phyloP scores from a whole-genome alignment of 257 asterid genomes.

The Ilex asprella region DNA sequence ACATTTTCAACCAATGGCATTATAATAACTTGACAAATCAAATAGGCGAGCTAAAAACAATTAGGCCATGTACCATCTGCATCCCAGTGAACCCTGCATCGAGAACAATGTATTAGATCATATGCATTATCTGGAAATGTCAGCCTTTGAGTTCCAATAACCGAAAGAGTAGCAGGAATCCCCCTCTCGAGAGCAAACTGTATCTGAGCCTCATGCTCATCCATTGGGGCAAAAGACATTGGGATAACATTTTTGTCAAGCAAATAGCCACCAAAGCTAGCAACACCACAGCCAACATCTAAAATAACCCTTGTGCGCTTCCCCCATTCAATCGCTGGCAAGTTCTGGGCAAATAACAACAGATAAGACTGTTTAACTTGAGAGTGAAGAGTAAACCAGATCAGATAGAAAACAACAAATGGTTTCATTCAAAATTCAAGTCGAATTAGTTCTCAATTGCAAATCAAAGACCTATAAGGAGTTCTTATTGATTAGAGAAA shows the following conservation, averaged over 20 bases:
- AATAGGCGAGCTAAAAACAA: slow-evolving; percentile 10
- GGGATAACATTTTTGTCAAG: slow-evolving; percentile 73
- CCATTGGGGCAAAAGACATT: slow-evolving; percentile 96
- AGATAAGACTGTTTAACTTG: no score
- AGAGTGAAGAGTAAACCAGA: no score
- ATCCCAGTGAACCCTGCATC: slow-evolving; percentile 98
- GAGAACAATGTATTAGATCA: slow-evolving; percentile 92
- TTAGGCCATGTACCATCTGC: slow-evolving; percentile 56
- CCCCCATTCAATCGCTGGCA: slow-evolving; percentile 72
- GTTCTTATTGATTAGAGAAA: no score
- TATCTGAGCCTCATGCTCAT: slow-evolving; percentile 99
- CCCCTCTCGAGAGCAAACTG: slow-evolving; percentile 98
- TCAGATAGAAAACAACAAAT: no score
- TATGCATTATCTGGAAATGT: slow-evolving; percentile 72
- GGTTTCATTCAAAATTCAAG: no score
- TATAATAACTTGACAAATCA: slow-evolving; percentile 2
- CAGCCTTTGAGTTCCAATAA: slow-evolving; percentile 80
- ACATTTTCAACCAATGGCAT: slow-evolving; percentile 14
- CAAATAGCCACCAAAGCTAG: slow-evolving; percentile 93
- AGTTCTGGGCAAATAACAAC: slow-evolving; percentile 27
- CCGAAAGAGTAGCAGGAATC: slow-evolving; percentile 83
- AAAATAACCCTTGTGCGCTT: slow-evolving; percentile 73
- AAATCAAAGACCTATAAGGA: no score
- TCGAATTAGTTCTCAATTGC: no score
- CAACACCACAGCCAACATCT: slow-evolving; percentile 99